Base-by-base conservation (phyloP, 805 yeast species). In the Kuraishia capsulata region DNA sequence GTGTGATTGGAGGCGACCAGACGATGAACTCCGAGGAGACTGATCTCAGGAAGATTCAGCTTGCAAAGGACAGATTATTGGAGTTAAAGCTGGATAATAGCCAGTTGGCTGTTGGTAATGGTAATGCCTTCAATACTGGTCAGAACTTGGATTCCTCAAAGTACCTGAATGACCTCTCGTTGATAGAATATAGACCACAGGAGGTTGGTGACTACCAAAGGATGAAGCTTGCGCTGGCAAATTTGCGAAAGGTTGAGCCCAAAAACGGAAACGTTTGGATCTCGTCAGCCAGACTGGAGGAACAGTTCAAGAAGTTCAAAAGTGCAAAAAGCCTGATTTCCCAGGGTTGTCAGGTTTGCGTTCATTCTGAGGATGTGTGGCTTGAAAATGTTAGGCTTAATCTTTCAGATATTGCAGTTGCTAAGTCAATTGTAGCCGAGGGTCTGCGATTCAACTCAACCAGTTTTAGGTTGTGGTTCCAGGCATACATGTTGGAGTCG, bases 241-340 rank as follows among this genome's bases (percentile, higher is more conserved):
- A 87, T 3, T 69, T 84, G 45, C 67, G 94, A 26, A 74, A 72
- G 45, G 62, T 86, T 0, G 81, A 85, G 48, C 96, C 97, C 0
- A 57, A 61, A 31, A 80, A 78, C 41, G 73, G 95, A 0, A 73
- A 73, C 35, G 84, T 82, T 4, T 90, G 96, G 95, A 82, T 90
- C 18, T 86, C 94, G 0, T 74, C 87, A 35, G 94, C 96, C 0
- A 60, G 86, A 35, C 53, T 87, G 8, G 97, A 90, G 51, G 81
- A 75, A 45, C 71, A 69, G 33, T 81, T 79, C 1, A 67, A 68
- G 33, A 77, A 76, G 37, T 63, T 65, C 39, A 59, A 59, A 4
- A 57, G 57, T 11, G 96, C 97, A 0, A 70, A 71, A 38, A 59
- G 58, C 18, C 43, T 83, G 13, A 79, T 88, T 5, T 65, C 65